Percentiles rank a stretch among this genome's conserved stretches.
phyloP scores from a whole-genome alignment of 257 asterid genomes.

The Cynanchum wilfordii region DNA sequence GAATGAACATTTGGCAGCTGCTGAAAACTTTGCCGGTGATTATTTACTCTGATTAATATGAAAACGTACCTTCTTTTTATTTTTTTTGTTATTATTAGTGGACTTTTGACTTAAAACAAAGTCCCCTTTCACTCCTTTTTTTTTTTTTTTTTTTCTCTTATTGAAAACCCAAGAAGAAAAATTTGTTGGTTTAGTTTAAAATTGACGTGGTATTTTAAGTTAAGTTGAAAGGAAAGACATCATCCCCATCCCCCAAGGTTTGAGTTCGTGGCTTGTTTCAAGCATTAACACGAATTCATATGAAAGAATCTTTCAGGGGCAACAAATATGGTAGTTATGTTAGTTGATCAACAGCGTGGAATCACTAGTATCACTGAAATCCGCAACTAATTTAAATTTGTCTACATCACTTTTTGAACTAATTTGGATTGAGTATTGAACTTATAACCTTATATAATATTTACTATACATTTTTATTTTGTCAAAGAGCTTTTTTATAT shows the following conservation, averaged over 20 bases:
- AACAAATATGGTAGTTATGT: background rate
- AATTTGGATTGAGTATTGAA: too few relatives aligned
- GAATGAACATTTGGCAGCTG: slow-evolving; percentile 1
- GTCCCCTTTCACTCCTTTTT: background rate
- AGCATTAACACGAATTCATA: background rate
- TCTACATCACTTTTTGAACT: too few relatives aligned
- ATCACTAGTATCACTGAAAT: background rate
- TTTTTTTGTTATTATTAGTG: background rate
- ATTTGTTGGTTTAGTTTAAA: background rate
- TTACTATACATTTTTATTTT: too few relatives aligned
- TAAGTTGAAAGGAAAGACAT: too few relatives aligned
- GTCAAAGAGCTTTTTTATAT: too few relatives aligned
- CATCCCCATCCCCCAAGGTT: background rate
- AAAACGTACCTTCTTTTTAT: too few relatives aligned
- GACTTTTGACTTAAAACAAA: background rate
- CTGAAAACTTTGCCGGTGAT: background rate
- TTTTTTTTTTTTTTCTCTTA: too few relatives aligned
- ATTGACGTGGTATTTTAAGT: background rate
- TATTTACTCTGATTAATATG: too few relatives aligned
- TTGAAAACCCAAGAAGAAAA: background rate
- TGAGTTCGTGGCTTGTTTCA: background rate
- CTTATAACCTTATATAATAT: too few relatives aligned
- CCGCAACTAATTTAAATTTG: too few relatives aligned
- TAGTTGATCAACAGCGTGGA: background rate
- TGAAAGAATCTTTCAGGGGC: background rate